Evolutionary conservation across 371 early-diverging fungal genomes (phyloP).

Genomic region (Mortierella sp.): DNA sequence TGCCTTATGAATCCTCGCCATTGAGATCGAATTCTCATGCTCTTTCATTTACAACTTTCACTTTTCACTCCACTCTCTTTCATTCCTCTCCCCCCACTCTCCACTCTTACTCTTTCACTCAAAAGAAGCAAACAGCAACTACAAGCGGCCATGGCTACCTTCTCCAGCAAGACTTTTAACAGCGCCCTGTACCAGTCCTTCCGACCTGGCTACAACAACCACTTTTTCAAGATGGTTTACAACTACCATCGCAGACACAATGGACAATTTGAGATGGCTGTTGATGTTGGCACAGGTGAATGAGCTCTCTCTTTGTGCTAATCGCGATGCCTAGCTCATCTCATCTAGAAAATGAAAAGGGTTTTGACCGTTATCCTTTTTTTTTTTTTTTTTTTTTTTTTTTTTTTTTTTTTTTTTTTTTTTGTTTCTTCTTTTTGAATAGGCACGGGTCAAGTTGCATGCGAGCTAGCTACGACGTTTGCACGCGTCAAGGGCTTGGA

Average conservation of each 20-base stretch:
- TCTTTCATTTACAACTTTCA: neutral
- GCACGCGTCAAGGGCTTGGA: constrained; percentile 64
- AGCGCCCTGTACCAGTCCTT: constrained; percentile 53
- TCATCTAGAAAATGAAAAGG: neutral
- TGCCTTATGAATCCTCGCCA: neutral
- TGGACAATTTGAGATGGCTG: constrained; percentile 49
- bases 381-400: neutral
- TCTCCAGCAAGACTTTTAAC: constrained; percentile 53
- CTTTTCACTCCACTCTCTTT: too few relatives aligned
- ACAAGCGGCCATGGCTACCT: constrained; percentile 54
- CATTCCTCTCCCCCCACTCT: neutral
- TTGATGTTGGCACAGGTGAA: constrained; percentile 63
- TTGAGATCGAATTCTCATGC: neutral
- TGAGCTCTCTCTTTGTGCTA: neutral
- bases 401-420: neutral
- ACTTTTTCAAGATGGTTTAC: constrained; percentile 53
- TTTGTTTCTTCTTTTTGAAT: neutral
- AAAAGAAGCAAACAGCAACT: neutral
- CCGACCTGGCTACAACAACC: constrained; percentile 57
- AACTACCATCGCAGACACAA: constrained; percentile 52
- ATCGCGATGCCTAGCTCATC: neutral
- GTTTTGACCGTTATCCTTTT: neutral
- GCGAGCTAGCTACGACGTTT: constrained; percentile 59
- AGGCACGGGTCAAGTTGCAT: constrained; percentile 63
- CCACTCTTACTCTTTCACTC: neutral